A percentile compares a stretch with the other conserved stretches of the same genome.
These are phyloP conservation scores for Cephaloascus albidus DNA, from an alignment of 805 yeast genomes.

Conservation along the genomic window DNA sequence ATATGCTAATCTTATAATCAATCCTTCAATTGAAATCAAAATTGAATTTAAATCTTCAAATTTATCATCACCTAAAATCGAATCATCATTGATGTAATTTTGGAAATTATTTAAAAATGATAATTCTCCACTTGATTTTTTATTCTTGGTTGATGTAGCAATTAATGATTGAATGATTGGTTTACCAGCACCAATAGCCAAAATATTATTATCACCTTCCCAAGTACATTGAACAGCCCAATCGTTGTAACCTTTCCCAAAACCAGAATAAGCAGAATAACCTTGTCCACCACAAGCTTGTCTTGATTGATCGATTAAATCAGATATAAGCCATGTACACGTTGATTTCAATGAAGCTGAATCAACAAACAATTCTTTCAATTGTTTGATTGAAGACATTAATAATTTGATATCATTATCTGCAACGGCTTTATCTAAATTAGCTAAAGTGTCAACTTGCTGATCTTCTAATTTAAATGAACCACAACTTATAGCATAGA, in stretches of 20 bases:
- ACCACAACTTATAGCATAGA: slow-evolving; percentile 69
- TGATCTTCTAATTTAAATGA: slow-evolving; percentile 50
- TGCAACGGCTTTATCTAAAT: slow-evolving; percentile 44
- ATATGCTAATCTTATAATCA: slow-evolving; percentile 27
- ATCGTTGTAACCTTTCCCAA: slow-evolving; percentile 81
- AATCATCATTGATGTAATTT: not conserved
- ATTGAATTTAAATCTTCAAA: slow-evolving; percentile 6
- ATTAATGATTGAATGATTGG: slow-evolving; percentile 49
- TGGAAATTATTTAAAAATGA: slow-evolving; percentile 25
- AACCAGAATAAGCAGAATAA: slow-evolving; percentile 85
- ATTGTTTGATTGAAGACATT: slow-evolving; percentile 40
- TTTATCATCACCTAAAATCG: not conserved
- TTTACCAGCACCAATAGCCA: slow-evolving; percentile 79
- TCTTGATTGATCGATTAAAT: slow-evolving; percentile 78
- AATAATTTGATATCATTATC: slow-evolving; percentile 37
- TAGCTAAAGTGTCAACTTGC: slow-evolving; percentile 38
- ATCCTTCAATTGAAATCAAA: slow-evolving; percentile 26
- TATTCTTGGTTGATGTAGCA: slow-evolving; percentile 26
- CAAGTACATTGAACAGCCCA: slow-evolving; percentile 98
- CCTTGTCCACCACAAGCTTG: slow-evolving; percentile 97
- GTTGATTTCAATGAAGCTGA: slow-evolving; percentile 87
- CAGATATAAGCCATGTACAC: slow-evolving; percentile 78
- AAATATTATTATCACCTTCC: slow-evolving; percentile 94
- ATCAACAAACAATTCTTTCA: slow-evolving; percentile 73
- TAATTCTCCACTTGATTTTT: slow-evolving; percentile 36